Evolutionary conservation across 305 asterid genomes (phyloP).

Genomic region (Fraxinus velutina): DNA sequence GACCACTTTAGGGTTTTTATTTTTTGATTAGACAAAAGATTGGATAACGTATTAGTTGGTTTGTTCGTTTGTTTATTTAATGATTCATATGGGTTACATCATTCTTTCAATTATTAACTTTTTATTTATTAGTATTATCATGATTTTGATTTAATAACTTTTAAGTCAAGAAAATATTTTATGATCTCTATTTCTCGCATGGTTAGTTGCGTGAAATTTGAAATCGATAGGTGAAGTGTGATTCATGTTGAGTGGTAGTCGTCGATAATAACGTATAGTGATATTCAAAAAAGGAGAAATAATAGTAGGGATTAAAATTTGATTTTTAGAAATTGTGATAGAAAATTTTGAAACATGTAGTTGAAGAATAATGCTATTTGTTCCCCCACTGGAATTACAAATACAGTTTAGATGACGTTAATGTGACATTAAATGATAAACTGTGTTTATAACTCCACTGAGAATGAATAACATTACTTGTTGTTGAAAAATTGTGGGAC

Average conservation of each 20-base stretch:
- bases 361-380: too few species aligned
- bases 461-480: too few species aligned
- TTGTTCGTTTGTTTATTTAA: background rate
- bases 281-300: background rate
- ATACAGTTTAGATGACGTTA: too few species aligned
- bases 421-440: too few species aligned
- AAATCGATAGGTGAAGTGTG: background rate
- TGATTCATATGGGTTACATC: constrained; percentile 21
- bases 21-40: background rate
- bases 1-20: background rate
- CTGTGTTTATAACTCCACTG: too few species aligned
- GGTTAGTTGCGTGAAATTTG: background rate
- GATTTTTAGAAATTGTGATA: too few species aligned
- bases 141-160: background rate
- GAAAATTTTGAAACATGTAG: too few species aligned
- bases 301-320: too few species aligned
- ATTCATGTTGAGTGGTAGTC: background rate
- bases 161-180: background rate
- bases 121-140: background rate
- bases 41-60: constrained; percentile 23
- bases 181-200: background rate
- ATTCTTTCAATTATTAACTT: constrained; percentile 19
- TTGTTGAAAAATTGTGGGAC: too few species aligned
- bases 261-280: background rate
- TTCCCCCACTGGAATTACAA: too few species aligned